Percentiles rank a stretch among this genome's conserved stretches.
Evolutionary conservation across 2,329 filamentous ascomycete genomes (phyloP).

Genomic region (Cladosporium cucumerinum): DNA sequence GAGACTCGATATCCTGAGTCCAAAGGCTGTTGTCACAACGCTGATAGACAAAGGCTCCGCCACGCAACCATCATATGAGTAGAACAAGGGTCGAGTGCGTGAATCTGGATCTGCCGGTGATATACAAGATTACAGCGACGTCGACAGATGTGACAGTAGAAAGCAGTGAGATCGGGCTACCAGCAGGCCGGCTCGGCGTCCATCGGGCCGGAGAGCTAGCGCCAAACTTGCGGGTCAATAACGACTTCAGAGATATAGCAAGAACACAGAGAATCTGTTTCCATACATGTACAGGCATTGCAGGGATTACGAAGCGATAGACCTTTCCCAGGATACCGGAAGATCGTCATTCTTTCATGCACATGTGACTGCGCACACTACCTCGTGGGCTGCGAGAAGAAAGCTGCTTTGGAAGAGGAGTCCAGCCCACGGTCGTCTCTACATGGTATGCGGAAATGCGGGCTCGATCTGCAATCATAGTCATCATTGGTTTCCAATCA

Average conservation of each 20-base stretch:
- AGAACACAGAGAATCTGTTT: not conserved
- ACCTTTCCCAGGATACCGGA: not conserved
- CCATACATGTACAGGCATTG: not conserved
- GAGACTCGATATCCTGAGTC: not conserved
- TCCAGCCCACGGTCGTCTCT: not conserved
- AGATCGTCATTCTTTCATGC: not conserved
- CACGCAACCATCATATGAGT: too few relatives aligned
- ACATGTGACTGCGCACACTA: not conserved
- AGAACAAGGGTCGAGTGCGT: not conserved
- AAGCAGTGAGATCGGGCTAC: not conserved
- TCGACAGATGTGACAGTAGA: not conserved
- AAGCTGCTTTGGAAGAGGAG: not conserved
- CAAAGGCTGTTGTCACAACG: not conserved
- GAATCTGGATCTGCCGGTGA: not conserved
- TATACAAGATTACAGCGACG: not conserved
- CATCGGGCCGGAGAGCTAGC: not conserved
- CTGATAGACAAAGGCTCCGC: not conserved
- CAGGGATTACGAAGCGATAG: not conserved
- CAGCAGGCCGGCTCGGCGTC: not conserved
- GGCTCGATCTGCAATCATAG: not conserved
- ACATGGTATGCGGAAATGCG: not conserved
- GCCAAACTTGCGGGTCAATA: slow-evolving; percentile 1
- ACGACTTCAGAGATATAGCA: not conserved
- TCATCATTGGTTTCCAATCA: not conserved
- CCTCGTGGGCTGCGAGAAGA: not conserved